Conservation (phyloP, 768 basidiomycete genomes). For the Austroboletus eburneus region DNA sequence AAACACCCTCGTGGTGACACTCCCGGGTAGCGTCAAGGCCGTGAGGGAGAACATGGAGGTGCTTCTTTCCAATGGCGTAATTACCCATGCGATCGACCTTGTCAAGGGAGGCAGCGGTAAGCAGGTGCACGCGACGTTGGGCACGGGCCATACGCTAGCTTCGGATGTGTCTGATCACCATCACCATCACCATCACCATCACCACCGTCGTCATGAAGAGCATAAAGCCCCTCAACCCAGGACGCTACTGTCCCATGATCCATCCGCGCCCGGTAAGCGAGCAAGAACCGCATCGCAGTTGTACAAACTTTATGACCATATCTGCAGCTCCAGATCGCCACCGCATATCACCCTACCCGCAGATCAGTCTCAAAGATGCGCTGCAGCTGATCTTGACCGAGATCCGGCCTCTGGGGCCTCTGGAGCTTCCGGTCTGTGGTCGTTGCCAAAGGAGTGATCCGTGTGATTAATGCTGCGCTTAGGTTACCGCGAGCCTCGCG, state of each 20-base stretch:
- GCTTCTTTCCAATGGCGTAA: slow-evolving; percentile 53
- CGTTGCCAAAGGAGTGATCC: not conserved
- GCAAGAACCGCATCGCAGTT: not conserved
- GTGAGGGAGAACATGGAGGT: slow-evolving; percentile 73
- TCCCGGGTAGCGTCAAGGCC: slow-evolving; percentile 84
- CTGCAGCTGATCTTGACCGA: slow-evolving; percentile 51
- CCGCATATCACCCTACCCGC: slow-evolving; percentile 72
- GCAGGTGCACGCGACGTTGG: slow-evolving; percentile 50
- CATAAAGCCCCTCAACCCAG: slow-evolving; percentile 51
- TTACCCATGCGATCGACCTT: slow-evolving; percentile 70
- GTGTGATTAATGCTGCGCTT: not conserved
- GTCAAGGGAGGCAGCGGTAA: slow-evolving; percentile 64
- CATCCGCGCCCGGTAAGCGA: slow-evolving; percentile 56
- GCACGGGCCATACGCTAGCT: slow-evolving; percentile 24
- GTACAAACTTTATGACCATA: not conserved
- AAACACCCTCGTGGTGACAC: slow-evolving; percentile 67
- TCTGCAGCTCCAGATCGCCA: slow-evolving; percentile 62
- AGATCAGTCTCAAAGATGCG: slow-evolving; percentile 65
- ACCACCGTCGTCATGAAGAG: slow-evolving; percentile 38
- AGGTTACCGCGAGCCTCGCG: slow-evolving; percentile 59
- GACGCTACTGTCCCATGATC: slow-evolving; percentile 63
- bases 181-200: slow-evolving; percentile 23
- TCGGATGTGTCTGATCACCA: slow-evolving; percentile 25
- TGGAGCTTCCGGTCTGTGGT: slow-evolving; percentile 41
- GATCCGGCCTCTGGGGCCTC: slow-evolving; percentile 38